phyloP scores from a whole-genome alignment of 768 basidiomycete genomes.

The Tremella fuciformis region DNA sequence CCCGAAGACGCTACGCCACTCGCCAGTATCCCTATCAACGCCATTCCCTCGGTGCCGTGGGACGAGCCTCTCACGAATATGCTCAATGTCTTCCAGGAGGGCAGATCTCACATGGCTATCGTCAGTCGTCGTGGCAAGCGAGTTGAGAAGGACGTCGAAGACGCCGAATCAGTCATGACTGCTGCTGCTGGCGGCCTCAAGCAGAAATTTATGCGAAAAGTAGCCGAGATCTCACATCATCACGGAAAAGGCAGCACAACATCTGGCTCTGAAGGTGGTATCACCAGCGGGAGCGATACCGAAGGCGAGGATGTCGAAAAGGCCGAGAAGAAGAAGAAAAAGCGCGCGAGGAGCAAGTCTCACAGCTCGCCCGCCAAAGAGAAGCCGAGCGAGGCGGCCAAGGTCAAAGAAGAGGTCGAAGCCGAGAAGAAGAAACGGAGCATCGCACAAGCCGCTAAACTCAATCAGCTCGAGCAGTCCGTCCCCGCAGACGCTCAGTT shows the following conservation, averaged over 20 bases:
- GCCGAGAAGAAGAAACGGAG: slow-evolving; percentile 35
- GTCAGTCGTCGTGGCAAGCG: slow-evolving; percentile 63
- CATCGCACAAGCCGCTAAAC: slow-evolving; percentile 46
- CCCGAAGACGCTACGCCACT: slow-evolving; percentile 83
- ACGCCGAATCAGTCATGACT: slow-evolving; percentile 61
- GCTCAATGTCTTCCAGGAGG: slow-evolving; percentile 84
- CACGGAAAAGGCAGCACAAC: slow-evolving; percentile 58
- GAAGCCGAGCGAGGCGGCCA: slow-evolving; percentile 18
- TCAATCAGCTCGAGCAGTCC: slow-evolving; percentile 63
- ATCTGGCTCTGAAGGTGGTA: slow-evolving; percentile 54
- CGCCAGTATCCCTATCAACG: slow-evolving; percentile 77
- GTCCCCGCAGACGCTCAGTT: slow-evolving; percentile 87
- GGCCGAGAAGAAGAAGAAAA: slow-evolving; percentile 38
- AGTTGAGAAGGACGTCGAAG: slow-evolving; percentile 54
- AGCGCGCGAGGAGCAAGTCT: slow-evolving; percentile 15
- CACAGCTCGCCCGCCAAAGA: slow-evolving; percentile 13
- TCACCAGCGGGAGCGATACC: slow-evolving; percentile 19
- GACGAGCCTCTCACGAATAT: slow-evolving; percentile 82
- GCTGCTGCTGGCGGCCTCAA: slow-evolving; percentile 76
- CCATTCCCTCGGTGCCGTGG: slow-evolving; percentile 78
- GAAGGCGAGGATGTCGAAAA: slow-evolving; percentile 26
- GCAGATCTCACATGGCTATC: slow-evolving; percentile 83
- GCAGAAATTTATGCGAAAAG: slow-evolving; percentile 69
- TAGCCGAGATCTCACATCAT: slow-evolving; percentile 59
- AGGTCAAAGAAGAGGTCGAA: slow-evolving; percentile 20